phyloP scores from a whole-genome alignment of 2,329 filamentous ascomycete species.

The Fonsecaea erecta region DNA sequence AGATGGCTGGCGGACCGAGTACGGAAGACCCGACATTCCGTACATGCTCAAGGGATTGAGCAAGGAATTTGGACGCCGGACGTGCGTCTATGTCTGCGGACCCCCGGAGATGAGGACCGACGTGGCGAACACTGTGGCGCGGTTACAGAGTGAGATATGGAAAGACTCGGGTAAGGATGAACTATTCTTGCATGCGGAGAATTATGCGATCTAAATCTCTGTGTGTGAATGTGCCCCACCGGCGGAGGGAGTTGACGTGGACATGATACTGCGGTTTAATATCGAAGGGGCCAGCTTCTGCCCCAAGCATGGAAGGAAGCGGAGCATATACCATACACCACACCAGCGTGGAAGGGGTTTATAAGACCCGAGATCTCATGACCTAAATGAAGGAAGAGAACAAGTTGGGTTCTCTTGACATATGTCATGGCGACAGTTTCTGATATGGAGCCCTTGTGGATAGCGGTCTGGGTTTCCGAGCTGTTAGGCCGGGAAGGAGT shows the following conservation, averaged over 20 bases:
- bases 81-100: slow-evolving; percentile 91
- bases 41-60: slow-evolving; percentile 85
- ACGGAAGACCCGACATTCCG: slow-evolving; percentile 84
- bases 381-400: neutral
- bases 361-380: neutral
- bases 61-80: slow-evolving; percentile 76
- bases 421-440: neutral
- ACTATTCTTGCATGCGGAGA: slow-evolving; percentile 93
- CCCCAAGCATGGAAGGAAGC: neutral
- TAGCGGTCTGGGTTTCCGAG: neutral
- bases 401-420: neutral
- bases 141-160: slow-evolving; percentile 82
- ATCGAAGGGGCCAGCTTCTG: neutral
- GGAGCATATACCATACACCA: neutral
- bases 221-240: neutral
- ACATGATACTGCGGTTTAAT: neutral
- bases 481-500: neutral
- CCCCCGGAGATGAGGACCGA: slow-evolving; percentile 85
- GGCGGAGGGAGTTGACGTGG: neutral
- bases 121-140: slow-evolving; percentile 82
- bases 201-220: slow-evolving; percentile 77
- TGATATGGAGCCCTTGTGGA: neutral
- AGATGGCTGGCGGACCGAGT: slow-evolving; percentile 89
- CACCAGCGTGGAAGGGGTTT: neutral
- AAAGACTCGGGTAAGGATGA: slow-evolving; percentile 78